Evolutionary conservation across 345 rosid genomes (phyloP), one percentile per base, ranked within the genome.

Genomic region (Erysimum cheiranthoides): DNA sequence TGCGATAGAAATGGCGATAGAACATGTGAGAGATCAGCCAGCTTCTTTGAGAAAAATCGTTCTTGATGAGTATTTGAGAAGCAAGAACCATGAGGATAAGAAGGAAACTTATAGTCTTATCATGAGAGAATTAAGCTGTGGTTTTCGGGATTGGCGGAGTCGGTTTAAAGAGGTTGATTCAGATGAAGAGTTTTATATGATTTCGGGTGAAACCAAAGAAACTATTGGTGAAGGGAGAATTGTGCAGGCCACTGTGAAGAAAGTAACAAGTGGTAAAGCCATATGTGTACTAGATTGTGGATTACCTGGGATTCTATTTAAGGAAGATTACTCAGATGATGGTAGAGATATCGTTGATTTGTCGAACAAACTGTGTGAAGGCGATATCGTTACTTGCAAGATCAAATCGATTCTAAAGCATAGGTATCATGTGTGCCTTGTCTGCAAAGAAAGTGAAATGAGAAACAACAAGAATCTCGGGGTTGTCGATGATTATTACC

Each of bases 1-100:
- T 70, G 90, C 91, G 11, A 14, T 83, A 58, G 96, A 90, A 83
- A 92, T 92, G 92, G 97, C 96, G 39, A 86, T 92, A 75, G 94
- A 92, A 71, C 88, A 87, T 79, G 90, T 92, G 47, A 84, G 90
- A 36, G 96, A 92, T 36, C 83, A 84, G 32, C 92, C 94, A 40
- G 70, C 69, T 73, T 68, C 74, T 61, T 78, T 92, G 81, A 90
- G 75, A 73, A 74, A 70, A 10, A 68, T 87, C 10, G 77, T 78
- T 71, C 85, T 90, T 49, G 85, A 78, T 70, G 21, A 66, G 6
- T 87, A 90, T 73, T 78, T 87, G 47, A 32, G 59, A 35, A 84
- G 66, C 68, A 90, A 85, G 80, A 59, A 78, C 39, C 82, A 82
- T 3, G 75, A 51, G 58, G 81, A 81, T 60, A 90, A 88, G 85